phyloP scores from a whole-genome alignment of 2,329 filamentous ascomycete species.

The Ophiostoma fasciatum region DNA sequence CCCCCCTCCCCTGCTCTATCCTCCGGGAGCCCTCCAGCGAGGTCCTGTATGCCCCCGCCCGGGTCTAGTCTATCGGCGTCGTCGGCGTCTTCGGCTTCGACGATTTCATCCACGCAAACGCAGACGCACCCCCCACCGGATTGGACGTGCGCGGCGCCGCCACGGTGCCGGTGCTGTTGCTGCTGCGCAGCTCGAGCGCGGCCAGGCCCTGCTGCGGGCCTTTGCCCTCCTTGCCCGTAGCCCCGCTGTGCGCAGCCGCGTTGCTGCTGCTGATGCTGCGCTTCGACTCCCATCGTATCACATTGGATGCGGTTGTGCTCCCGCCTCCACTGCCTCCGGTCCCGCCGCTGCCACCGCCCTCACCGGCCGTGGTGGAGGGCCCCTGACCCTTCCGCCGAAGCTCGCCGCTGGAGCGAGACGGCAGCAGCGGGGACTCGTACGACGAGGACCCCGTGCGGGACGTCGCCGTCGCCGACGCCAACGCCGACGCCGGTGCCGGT shows the following conservation, averaged over 20 bases:
- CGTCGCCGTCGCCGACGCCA: no score
- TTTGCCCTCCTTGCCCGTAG: conserved; percentile 23
- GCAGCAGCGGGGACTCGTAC: conserved; percentile 36
- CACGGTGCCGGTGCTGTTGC: conserved; percentile 22
- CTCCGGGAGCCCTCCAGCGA: no score
- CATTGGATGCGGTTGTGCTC: conserved; percentile 7
- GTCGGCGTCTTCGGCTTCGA: conserved; percentile 28
- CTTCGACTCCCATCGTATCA: conserved; percentile 37
- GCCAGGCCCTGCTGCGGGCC: conserved; percentile 12
- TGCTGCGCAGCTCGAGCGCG: conserved; percentile 19
- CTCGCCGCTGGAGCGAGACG: conserved; percentile 31
- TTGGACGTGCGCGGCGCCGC: conserved; percentile 45
- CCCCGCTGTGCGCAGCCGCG: conserved; percentile 17
- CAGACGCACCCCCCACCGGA: conserved; percentile 80
- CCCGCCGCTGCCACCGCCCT: conserved; percentile 8
- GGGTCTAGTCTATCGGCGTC: no score
- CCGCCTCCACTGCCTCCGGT: conserved; percentile 12
- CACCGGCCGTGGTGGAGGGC: neutral
- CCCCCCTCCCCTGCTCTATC: no score
- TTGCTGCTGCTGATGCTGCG: conserved; percentile 26
- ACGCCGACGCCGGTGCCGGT: no score
- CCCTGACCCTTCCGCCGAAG: conserved; percentile 39
- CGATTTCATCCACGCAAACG: conserved; percentile 81
- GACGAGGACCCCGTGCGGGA: conserved; percentile 33
- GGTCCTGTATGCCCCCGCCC: no score